These are phyloP conservation scores for Verticillium klebahnii DNA, from an alignment of 2,329 filamentous ascomycete genomes.

Conservation along the genomic window DNA sequence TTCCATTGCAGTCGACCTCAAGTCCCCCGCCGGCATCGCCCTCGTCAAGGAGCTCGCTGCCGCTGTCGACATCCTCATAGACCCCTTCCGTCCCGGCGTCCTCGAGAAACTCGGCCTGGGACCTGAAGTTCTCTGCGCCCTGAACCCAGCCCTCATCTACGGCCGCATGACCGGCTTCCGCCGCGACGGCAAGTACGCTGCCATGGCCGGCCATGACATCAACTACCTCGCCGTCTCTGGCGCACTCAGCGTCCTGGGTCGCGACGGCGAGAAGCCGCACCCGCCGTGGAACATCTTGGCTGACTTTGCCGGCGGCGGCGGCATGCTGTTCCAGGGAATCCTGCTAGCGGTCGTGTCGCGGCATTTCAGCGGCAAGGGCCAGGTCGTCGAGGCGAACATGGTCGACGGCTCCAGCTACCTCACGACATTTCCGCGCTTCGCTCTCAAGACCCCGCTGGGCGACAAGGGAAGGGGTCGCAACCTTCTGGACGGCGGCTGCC, in stretches of 20 bases:
- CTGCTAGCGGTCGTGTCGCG: conserved; percentile 72
- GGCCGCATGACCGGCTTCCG: conserved; percentile 88
- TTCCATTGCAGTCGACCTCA: conserved; percentile 77
- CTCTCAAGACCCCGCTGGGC: conserved; percentile 60
- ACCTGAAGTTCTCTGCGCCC: conserved; percentile 59
- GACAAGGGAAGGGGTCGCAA: conserved; percentile 65
- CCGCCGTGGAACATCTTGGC: conserved; percentile 80
- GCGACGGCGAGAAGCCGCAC: conserved; percentile 63
- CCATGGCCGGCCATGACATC: conserved; percentile 94
- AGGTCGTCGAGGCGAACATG: conserved; percentile 96
- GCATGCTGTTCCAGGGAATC: conserved; percentile 75
- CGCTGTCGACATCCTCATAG: conserved; percentile 74
- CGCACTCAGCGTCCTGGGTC: conserved; percentile 70
- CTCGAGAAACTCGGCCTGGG: conserved; percentile 79
- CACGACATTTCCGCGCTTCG: conserved; percentile 70
- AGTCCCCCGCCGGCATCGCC: conserved; percentile 55
- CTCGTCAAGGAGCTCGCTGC: conserved; percentile 63
- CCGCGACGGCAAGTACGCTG: conserved; percentile 75
- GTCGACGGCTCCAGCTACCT: conserved; percentile 83
- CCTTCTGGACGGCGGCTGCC: conserved; percentile 75
- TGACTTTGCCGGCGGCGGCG: conserved; percentile 88
- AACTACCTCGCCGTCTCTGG: conserved; percentile 92
- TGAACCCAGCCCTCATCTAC: conserved; percentile 74
- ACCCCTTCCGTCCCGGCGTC: conserved; percentile 88
- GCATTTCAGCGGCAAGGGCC: conserved; percentile 61